A percentile compares a stretch with the other conserved stretches of the same genome.
Evolutionary conservation across 2,329 filamentous ascomycete genomes (phyloP).

Genomic region (Diaporthe batatas): DNA sequence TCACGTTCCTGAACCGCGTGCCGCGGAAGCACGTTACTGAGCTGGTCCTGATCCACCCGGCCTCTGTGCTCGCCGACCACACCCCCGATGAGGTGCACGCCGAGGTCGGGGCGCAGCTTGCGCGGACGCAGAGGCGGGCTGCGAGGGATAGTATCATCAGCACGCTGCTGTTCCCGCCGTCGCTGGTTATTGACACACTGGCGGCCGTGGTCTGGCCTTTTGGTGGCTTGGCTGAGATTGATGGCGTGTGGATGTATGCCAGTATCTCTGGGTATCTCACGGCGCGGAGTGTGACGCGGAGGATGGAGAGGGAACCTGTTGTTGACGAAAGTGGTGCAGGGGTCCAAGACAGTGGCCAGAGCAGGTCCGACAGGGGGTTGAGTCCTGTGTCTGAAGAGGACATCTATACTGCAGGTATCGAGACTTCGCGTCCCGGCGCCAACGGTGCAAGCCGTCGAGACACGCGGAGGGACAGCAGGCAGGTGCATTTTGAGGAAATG

Average conservation of each 20-base stretch:
- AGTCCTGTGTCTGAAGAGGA: constrained; percentile 29
- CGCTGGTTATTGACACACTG: constrained; percentile 9
- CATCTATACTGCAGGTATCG: neutral
- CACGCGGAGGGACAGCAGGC: neutral
- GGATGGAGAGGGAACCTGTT: constrained; percentile 19
- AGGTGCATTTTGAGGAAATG: constrained; percentile 30
- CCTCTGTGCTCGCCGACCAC: constrained; percentile 7
- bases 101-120: constrained; percentile 29
- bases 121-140: constrained; percentile 13
- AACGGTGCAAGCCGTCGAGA: neutral
- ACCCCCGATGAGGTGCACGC: neutral
- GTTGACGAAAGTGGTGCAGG: neutral
- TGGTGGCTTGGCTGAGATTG: constrained; percentile 23
- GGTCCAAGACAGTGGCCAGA: neutral
- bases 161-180: constrained; percentile 31
- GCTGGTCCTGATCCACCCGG: constrained; percentile 28
- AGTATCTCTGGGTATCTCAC: constrained; percentile 18
- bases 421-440: neutral
- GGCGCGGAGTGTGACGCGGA: constrained; percentile 16
- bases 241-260: constrained; percentile 34
- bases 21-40: constrained; percentile 8
- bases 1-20: constrained; percentile 36
- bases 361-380: neutral
- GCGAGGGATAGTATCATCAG: constrained; percentile 20
- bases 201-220: constrained; percentile 33